Conservation (phyloP, 2,329 filamentous ascomycete species). For the Shiraia sp. region DNA sequence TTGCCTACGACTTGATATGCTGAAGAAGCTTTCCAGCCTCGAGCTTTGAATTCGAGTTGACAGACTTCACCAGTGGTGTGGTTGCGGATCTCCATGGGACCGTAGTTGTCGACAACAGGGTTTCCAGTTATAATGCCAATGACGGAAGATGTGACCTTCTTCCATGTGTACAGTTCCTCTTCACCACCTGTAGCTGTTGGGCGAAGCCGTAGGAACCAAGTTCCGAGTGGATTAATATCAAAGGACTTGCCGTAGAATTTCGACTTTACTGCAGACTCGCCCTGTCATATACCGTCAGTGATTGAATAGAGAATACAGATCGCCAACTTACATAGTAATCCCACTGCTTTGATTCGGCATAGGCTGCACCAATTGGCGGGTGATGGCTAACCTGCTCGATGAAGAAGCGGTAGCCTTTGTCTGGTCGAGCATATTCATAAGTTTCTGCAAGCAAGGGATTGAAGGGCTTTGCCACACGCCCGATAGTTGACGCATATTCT, state of each 20-base stretch:
- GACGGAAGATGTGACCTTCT: conserved; percentile 97
- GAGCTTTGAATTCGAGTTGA: conserved; percentile 86
- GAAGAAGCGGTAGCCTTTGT: conserved; percentile 98
- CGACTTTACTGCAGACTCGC: conserved; percentile 91
- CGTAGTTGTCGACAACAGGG: conserved; percentile 97
- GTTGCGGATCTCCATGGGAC: conserved; percentile 95
- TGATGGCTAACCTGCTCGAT: conserved; percentile 98
- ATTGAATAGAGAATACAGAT: background rate
- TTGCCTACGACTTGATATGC: conserved; percentile 89
- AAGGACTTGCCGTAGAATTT: conserved; percentile 98
- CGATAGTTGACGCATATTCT: conserved; percentile 96
- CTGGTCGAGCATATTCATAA: conserved; percentile 92
- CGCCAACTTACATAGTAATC: conserved; percentile 72
- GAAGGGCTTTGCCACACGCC: conserved; percentile 96
- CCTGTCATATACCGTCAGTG: conserved; percentile 52
- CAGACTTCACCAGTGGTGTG: conserved; percentile 94
- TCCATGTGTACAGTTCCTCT: conserved; percentile 95
- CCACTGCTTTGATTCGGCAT: conserved; percentile 91
- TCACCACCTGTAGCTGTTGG: conserved; percentile 67
- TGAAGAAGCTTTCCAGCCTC: conserved; percentile 92
- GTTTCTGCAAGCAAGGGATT: conserved; percentile 96
- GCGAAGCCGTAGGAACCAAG: conserved; percentile 90
- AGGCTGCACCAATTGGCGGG: conserved; percentile 89
- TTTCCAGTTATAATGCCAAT: conserved; percentile 97
- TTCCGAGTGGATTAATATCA: conserved; percentile 93